phyloP scores from a whole-genome alignment of 2,329 filamentous ascomycete species.

The Fonsecaea multimorphosa region DNA sequence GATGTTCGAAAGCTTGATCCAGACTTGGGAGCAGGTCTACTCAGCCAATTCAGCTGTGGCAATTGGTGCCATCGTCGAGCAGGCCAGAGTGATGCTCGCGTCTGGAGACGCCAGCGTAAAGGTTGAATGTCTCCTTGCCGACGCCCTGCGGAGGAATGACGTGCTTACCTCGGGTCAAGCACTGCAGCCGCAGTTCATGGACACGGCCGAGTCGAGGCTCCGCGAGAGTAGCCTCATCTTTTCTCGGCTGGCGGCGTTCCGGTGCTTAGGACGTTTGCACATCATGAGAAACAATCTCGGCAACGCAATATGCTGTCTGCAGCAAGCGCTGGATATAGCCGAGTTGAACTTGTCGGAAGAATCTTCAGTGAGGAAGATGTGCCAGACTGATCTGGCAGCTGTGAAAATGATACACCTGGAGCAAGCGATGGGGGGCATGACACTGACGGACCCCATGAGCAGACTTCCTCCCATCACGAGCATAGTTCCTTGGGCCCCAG shows the following conservation, averaged over 20 bases:
- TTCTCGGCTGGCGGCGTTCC: slow-evolving; percentile 16
- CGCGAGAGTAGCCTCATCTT: slow-evolving; percentile 12
- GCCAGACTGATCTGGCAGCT: slow-evolving; percentile 18
- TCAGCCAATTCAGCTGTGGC: slow-evolving; percentile 17
- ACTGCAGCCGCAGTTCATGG: background rate
- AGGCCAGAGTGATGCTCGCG: slow-evolving; percentile 14
- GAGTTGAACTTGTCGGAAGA: slow-evolving; percentile 2
- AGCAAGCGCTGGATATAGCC: slow-evolving; percentile 16
- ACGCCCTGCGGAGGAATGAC: slow-evolving; percentile 21
- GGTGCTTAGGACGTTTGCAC: slow-evolving; percentile 21
- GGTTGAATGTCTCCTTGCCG: slow-evolving; percentile 20
- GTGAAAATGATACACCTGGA: slow-evolving; percentile 15
- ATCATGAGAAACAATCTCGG: slow-evolving; percentile 20
- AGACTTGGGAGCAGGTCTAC: slow-evolving; percentile 10
- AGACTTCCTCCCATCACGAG: slow-evolving; percentile 8
- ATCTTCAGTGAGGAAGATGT: slow-evolving; percentile 13
- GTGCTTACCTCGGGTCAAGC: slow-evolving; percentile 9
- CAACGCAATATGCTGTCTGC: slow-evolving; percentile 15
- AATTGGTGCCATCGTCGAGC: slow-evolving; percentile 14
- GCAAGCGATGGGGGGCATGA: slow-evolving; percentile 10
- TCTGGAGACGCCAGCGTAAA: slow-evolving; percentile 14
- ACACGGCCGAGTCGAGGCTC: slow-evolving; percentile 5
- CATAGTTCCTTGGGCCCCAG: slow-evolving; percentile 1
- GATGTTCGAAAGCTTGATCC: slow-evolving; percentile 11
- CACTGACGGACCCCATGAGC: slow-evolving; percentile 11